These are phyloP conservation scores for Paramecium sonneborni DNA, from an alignment of 73 alveolate species.

Conservation along the genomic window DNA sequence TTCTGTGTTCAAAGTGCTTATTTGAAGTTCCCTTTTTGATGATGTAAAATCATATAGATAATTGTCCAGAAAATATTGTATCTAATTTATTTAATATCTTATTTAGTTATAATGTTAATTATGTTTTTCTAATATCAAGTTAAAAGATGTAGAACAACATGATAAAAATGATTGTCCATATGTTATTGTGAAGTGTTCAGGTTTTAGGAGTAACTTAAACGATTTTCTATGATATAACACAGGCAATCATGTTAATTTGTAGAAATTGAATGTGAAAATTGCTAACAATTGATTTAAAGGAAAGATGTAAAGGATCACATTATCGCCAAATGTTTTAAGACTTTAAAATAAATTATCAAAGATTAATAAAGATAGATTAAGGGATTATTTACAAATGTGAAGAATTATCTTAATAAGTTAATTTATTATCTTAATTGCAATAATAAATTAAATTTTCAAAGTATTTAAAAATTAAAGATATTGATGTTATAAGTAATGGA, in stretches of 20 bases:
- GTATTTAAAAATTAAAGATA: not conserved
- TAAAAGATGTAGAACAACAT: not conserved
- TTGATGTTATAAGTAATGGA: not conserved
- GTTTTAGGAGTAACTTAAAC: not conserved
- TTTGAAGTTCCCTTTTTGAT: not conserved
- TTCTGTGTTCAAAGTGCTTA: not conserved
- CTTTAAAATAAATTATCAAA: not conserved
- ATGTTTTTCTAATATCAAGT: not conserved
- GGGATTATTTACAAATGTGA: not conserved
- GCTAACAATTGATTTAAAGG: not conserved
- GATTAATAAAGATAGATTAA: constrained; percentile 2
- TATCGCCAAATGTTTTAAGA: not conserved
- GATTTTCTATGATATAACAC: not conserved
- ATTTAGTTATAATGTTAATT: not conserved
- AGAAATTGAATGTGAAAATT: constrained; percentile 23
- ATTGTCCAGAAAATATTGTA: constrained; percentile 40
- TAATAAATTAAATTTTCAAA: not conserved
- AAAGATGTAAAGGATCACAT: not conserved
- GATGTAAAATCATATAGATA: not conserved
- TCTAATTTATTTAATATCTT: not conserved
- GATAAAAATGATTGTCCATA: constrained; percentile 3
- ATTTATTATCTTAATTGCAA: not conserved
- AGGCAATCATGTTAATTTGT: not conserved
- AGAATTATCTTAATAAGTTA: not conserved
- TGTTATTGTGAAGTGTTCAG: not conserved